Conservation (phyloP, 2,329 filamentous ascomycete genomes). For the Apiospora arundinis region DNA sequence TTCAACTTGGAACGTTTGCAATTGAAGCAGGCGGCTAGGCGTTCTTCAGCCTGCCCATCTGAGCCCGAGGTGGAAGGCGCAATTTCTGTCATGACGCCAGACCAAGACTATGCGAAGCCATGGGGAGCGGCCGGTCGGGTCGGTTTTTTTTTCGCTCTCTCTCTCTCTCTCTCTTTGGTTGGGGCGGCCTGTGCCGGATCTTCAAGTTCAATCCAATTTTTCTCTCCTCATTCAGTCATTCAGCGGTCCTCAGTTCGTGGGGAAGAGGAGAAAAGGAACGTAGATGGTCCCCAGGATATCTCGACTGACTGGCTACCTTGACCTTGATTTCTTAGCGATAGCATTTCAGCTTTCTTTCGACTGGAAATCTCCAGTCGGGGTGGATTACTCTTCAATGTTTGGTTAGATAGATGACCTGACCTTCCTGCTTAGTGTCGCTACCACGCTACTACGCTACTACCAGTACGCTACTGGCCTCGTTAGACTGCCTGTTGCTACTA, state of each 20-base stretch:
- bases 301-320: background rate
- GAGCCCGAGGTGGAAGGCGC: constrained; percentile 22
- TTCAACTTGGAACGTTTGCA: constrained; percentile 44
- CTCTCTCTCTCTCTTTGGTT: background rate
- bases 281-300: background rate
- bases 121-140: constrained; percentile 3
- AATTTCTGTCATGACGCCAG: constrained; percentile 25
- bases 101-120: constrained; percentile 4
- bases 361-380: background rate
- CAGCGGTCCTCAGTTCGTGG: background rate
- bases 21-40: constrained; percentile 34
- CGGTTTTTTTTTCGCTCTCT: background rate
- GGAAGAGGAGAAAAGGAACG: background rate
- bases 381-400: background rate
- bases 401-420: background rate
- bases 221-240: background rate
- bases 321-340: background rate
- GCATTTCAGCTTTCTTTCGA: background rate
- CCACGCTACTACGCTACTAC: too few species aligned
- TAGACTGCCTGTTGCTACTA: background rate
- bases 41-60: constrained; percentile 26
- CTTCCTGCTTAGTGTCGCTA: constrained; percentile 8
- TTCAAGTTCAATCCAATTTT: background rate
- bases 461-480: constrained; percentile 6
- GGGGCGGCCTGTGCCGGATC: constrained; percentile 8